Evolutionary conservation across 1,284 basidiomycete genomes (phyloP), one percentile per base, ranked within the genome.

Genomic region (Sanguinoderma infundibulare): DNA sequence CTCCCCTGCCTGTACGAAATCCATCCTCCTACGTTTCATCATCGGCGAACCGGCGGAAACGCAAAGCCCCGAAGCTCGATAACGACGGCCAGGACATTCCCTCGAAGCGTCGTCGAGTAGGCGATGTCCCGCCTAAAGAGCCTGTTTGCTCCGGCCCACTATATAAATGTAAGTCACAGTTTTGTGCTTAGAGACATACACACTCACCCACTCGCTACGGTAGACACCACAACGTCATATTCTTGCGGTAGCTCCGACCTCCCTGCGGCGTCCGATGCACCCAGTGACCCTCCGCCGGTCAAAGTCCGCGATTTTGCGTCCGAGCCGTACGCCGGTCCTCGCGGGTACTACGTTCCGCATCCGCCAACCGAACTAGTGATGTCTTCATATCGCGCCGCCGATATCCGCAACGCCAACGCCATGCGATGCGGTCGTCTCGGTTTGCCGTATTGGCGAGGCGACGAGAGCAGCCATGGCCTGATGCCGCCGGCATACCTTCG

Each of bases 251-350:
- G 47, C 0, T 57, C 61, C n/a, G 40, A 57, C 8, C 65, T 66
- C 26, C 61, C 53, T 12, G 51, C 53, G 15, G 56, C 60, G 20
- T 42, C 56, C 2, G 30, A 49, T 8, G 28, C 47, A 6, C 32
- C 54, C 12, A n/a, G 46, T 5, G 34, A 57, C 5, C 58, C 66
- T 2, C 58, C 62, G 8, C 61, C 64, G 14, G 59, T 68, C 49
- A 71, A 69, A 34, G 63, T 69, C 14, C 68, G 69, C 39, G 74
- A 76, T 60, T 76, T 67, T 40, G 73, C 67, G 1, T 34, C 59
- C 40, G 61, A 63, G 46, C 56, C 63, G 5, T 69, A 72, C 63
- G 50, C 64, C 20, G 68, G 70, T 14, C 65, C 62, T 3, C 63
- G 60, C 22, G 70, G 70, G 8, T 68, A 61, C 44, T 72, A 74